Evolutionary conservation across 108 stramenopile genomes (phyloP), one percentile per base, ranked within the genome.

Genomic region (Licmophora abbreviata): DNA sequence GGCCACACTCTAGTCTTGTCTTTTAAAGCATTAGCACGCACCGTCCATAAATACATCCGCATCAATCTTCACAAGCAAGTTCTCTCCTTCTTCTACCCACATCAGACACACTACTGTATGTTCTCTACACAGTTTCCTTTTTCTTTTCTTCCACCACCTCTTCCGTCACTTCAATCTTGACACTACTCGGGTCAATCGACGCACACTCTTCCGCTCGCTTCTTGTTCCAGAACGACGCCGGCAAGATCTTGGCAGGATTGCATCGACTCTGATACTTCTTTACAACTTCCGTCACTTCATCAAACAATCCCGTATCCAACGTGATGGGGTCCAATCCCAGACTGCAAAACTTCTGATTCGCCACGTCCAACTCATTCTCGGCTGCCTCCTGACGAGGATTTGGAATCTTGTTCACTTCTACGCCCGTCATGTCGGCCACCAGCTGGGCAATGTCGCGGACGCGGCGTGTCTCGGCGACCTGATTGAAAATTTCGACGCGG

Each of bases 311-410:
- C 2, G 68, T 71, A 51, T 98, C 94, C 30, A 98, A 70, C 29
- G 89, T 88, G 45, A 89, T 84, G 47, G 95, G 94, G 61, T 93
- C 77, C 28, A 98, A 73, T 26, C 97, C 97, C 29, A 95, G 65
- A 51, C 71, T 88, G 70, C 90, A 81, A 71, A 98, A 98, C 68
- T 98, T 98, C 22, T 49, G 48, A 61, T 98, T 97, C 52, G 84
- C 54, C n/a, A 97, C 97, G 56, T 96, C 95, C 54, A 98, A 74
- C 54, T 98, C 97, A 75, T 98, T 98, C 69, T 95, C 97, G 25
- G 93, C 94, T 14, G 93, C 94, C 67, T 98, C 97, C 59, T 95
- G 92, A 55, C 97, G 80, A 33, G 97, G 97, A 66, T 98, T 98
- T 51, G 92, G 92, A 34, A 98, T 76, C 56, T 73, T 83, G 66